These are phyloP conservation scores for Paramecium caudatum DNA, from an alignment of 73 alveolate genomes.

Conservation along the genomic window DNA sequence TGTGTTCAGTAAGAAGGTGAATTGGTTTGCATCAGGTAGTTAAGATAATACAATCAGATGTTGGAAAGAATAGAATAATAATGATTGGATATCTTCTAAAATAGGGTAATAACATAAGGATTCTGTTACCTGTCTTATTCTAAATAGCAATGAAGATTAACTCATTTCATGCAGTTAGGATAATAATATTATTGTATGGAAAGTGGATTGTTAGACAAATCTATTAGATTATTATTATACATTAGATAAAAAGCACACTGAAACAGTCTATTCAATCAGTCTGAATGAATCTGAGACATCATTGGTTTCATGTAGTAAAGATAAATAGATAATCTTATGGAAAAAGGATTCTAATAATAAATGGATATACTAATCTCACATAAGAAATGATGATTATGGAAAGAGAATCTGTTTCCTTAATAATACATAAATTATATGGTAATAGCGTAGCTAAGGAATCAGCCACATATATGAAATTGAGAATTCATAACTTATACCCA, in stretches of 20 bases:
- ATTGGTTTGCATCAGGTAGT: constrained; percentile 10
- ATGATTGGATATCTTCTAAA: neutral
- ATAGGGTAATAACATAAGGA: neutral
- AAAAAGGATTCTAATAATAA: neutral
- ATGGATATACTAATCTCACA: neutral
- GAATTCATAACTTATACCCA: neutral
- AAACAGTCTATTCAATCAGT: neutral
- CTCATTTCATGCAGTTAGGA: neutral
- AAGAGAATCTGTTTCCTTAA: neutral
- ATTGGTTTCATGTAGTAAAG: constrained; percentile 3
- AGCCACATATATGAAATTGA: neutral
- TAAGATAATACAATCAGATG: neutral
- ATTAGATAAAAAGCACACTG: no score
- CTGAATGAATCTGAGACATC: neutral
- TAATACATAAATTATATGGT: neutral
- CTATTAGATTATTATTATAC: no score
- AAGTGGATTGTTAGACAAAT: no score
- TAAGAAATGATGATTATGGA: neutral
- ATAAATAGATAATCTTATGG: constrained; percentile 2
- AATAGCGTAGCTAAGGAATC: neutral
- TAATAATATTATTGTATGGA: neutral
- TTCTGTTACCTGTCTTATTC: neutral
- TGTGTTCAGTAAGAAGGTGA: neutral
- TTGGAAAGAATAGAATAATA: neutral
- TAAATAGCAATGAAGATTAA: neutral